Evolutionary conservation across 768 basidiomycete species (phyloP).

Genomic region (Russula earlei): DNA sequence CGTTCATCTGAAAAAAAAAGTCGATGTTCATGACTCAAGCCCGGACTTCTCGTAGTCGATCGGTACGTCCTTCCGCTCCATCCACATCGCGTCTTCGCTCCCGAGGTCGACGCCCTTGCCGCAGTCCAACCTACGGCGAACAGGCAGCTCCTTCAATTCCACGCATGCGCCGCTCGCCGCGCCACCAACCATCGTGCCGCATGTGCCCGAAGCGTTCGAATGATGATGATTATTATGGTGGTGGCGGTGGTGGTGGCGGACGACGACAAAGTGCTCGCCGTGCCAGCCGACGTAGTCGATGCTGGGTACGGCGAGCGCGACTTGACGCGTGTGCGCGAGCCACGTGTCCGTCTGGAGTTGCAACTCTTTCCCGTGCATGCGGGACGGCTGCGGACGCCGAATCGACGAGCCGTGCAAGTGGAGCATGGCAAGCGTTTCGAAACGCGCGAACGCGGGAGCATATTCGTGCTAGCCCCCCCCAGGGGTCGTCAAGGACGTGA

Average conservation of each 20-base stretch:
- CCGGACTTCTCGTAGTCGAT: conserved; percentile 64
- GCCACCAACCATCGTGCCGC: conserved; percentile 7
- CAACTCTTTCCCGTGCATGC: conserved; percentile 52
- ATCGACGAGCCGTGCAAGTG: conserved; percentile 43
- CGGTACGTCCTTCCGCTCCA: conserved; percentile 66
- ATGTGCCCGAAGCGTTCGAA: neutral
- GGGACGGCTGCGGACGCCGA: conserved; percentile 45
- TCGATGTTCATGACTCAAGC: conserved; percentile 26
- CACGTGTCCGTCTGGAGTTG: conserved; percentile 48
- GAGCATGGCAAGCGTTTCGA: conserved; percentile 47
- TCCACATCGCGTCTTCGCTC: conserved; percentile 51
- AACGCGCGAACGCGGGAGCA: conserved; percentile 37
- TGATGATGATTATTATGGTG: neutral
- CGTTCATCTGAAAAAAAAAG: neutral
- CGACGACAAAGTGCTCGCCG: conserved; percentile 60
- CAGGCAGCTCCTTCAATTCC: conserved; percentile 56
- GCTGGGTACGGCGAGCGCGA: conserved; percentile 41
- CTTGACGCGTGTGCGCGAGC: conserved; percentile 39
- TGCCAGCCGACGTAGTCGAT: conserved; percentile 68
- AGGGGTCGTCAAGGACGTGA: neutral
- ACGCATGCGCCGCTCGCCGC: conserved; percentile 13
- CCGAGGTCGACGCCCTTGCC: conserved; percentile 60
- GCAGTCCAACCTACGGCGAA: conserved; percentile 48
- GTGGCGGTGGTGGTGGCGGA: conserved; percentile 25
- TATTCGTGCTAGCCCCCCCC: conserved; percentile 39